Conservation (phyloP, 2,329 filamentous ascomycete genomes). For the Peltaster fructicola region DNA sequence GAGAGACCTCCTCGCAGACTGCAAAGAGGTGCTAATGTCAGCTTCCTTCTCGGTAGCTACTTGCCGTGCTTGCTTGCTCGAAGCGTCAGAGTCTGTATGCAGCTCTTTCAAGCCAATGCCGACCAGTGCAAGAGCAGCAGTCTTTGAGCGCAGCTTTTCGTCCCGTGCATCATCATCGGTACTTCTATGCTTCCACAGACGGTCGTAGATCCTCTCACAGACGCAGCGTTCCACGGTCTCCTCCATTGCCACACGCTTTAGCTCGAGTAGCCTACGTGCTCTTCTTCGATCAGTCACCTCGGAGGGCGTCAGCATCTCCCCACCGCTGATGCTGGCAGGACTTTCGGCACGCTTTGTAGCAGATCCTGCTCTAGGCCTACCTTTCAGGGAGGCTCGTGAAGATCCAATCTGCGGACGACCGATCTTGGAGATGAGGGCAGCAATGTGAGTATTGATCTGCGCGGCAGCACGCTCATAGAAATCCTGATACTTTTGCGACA, state of each 20-base stretch:
- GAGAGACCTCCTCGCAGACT: conserved; percentile 48
- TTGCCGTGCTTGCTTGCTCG: conserved; percentile 38
- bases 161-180: conserved; percentile 91
- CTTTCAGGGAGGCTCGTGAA: conserved; percentile 17
- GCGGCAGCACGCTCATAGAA: conserved; percentile 71
- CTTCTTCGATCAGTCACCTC: conserved; percentile 69
- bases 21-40: conserved; percentile 56
- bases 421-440: conserved; percentile 56
- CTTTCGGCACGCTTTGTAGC: conserved; percentile 19
- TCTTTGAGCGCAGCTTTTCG: conserved; percentile 85
- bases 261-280: conserved; percentile 58
- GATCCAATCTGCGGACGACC: conserved; percentile 36
- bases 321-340: conserved; percentile 21
- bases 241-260: conserved; percentile 60
- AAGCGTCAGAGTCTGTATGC: conserved; percentile 51
- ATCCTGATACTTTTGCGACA: conserved; percentile 81
- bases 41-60: conserved; percentile 35
- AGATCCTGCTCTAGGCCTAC: conserved; percentile 20
- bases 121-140: conserved; percentile 74
- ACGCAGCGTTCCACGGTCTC: conserved; percentile 72
- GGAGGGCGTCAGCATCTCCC: conserved; percentile 67
- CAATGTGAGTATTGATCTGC: conserved; percentile 76
- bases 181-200: conserved; percentile 78
- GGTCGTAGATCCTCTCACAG: conserved; percentile 42
- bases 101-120: conserved; percentile 79